Conservation (phyloP, 169 alveolate genomes). For the Cryptosporidium ubiquitum region DNA sequence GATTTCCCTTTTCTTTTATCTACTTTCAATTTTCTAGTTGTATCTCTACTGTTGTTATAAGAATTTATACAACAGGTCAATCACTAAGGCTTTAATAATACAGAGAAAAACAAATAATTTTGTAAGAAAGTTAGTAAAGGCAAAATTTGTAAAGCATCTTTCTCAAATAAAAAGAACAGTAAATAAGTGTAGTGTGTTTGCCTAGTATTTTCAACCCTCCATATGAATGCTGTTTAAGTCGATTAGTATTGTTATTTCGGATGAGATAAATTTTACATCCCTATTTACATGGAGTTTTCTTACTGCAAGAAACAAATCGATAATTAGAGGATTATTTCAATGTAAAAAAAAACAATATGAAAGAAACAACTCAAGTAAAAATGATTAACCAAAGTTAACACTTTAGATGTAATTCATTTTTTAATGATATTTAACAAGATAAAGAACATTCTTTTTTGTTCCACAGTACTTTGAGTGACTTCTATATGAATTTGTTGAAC, state of each 20-base stretch:
- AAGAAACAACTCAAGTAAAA: neutral
- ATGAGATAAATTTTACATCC: neutral
- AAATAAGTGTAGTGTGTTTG: neutral
- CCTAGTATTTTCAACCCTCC: too few relatives aligned
- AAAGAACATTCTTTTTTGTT: too few relatives aligned
- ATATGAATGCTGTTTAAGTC: too few relatives aligned
- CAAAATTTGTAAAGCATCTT: neutral
- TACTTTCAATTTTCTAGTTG: too few relatives aligned
- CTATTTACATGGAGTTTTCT: too few relatives aligned
- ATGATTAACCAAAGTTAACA: neutral
- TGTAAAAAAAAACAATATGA: too few relatives aligned
- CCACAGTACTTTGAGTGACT: too few relatives aligned
- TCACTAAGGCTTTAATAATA: neutral
- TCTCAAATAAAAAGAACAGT: neutral
- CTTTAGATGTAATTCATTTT: neutral
- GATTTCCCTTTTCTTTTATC: too few relatives aligned
- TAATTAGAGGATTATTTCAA: too few relatives aligned
- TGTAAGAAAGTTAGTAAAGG: too few relatives aligned
- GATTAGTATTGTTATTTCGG: neutral
- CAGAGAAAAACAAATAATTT: neutral
- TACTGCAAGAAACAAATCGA: neutral
- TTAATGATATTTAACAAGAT: neutral
- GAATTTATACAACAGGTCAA: neutral
- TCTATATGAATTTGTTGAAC: too few relatives aligned
- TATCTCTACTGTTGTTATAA: too few relatives aligned